Evolutionary conservation across 108 stramenopile genomes (phyloP).

Genomic region (Nannochloropsis granulata): DNA sequence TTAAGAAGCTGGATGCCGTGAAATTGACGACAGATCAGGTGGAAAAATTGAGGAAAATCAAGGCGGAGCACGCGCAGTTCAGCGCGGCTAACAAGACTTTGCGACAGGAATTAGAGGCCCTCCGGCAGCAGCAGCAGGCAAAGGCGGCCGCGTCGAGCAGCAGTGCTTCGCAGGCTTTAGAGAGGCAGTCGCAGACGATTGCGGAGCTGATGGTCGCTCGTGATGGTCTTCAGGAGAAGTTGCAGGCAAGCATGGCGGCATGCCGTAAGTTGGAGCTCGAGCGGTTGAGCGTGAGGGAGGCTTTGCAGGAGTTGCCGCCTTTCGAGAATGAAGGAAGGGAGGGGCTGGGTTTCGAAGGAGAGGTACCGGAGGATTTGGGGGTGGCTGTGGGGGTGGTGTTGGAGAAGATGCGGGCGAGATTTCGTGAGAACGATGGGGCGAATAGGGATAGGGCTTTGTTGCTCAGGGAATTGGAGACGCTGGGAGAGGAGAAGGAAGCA

Average conservation of each 20-base stretch:
- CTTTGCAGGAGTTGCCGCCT: neutral
- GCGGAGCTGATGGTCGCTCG: neutral
- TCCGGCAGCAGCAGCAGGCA: neutral
- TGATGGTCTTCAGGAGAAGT: neutral
- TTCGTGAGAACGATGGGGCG: neutral
- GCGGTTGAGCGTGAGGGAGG: neutral
- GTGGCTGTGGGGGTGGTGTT: neutral
- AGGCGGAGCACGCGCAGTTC: neutral
- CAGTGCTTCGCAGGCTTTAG: neutral
- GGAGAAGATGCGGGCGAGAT: neutral
- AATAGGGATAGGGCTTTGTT: neutral
- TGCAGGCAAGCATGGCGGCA: neutral
- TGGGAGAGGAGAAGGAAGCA: slow-evolving; percentile 4
- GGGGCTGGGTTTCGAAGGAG: neutral
- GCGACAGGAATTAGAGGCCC: neutral
- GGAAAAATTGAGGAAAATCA: slow-evolving; percentile 3
- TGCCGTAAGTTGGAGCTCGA: neutral
- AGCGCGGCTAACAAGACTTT: neutral
- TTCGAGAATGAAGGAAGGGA: neutral
- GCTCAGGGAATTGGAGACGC: neutral
- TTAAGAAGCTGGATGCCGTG: slow-evolving; percentile 3
- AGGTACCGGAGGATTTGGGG: neutral
- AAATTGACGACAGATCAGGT: slow-evolving; percentile 9
- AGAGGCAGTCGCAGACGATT: neutral
- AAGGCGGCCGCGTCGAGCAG: neutral